phyloP scores from a whole-genome alignment of 106 monocot species.

The Allium sativum region DNA sequence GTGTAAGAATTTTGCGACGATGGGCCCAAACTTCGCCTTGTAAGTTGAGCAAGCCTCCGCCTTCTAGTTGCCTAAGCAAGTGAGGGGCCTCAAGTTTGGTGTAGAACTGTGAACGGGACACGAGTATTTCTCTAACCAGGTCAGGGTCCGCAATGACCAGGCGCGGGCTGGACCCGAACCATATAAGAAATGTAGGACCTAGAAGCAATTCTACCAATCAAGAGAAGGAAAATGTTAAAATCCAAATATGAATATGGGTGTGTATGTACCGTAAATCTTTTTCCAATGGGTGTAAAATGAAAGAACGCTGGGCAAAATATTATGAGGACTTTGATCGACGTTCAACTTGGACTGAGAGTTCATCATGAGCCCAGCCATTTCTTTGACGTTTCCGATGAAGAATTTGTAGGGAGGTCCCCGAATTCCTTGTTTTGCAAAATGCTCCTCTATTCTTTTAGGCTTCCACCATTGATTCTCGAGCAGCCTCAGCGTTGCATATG shows the following conservation, averaged over 20 bases:
- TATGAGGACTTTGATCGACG: conserved; percentile 42
- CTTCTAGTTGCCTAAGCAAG: conserved; percentile 81
- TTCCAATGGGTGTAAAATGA: conserved; percentile 89
- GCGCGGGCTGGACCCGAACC: conserved; percentile 85
- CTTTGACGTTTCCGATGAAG: conserved; percentile 64
- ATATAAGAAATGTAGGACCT: conserved; percentile 84
- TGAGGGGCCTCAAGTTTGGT: conserved; percentile 90
- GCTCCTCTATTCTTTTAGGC: conserved; percentile 52
- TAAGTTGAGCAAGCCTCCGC: conserved; percentile 78
- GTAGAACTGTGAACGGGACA: conserved; percentile 40
- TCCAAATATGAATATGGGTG: not conserved
- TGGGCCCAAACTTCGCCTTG: conserved; percentile 78
- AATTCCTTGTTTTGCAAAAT: conserved; percentile 71
- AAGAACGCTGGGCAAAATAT: conserved; percentile 81
- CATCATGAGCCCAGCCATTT: conserved; percentile 66
- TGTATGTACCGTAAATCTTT: conserved; percentile 70
- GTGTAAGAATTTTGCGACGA: conserved; percentile 72
- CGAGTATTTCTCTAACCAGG: conserved; percentile 73
- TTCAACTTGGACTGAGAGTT: conserved; percentile 52
- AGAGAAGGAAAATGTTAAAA: not conserved
- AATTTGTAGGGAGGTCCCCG: conserved; percentile 61
- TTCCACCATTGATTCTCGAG: conserved; percentile 59
- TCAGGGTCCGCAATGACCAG: conserved; percentile 76
- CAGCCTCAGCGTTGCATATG: not conserved
- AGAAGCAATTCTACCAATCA: not conserved